These are phyloP conservation scores for Penicillium brasilianum DNA, from an alignment of 2,329 filamentous ascomycete species.

Conservation along the genomic window DNA sequence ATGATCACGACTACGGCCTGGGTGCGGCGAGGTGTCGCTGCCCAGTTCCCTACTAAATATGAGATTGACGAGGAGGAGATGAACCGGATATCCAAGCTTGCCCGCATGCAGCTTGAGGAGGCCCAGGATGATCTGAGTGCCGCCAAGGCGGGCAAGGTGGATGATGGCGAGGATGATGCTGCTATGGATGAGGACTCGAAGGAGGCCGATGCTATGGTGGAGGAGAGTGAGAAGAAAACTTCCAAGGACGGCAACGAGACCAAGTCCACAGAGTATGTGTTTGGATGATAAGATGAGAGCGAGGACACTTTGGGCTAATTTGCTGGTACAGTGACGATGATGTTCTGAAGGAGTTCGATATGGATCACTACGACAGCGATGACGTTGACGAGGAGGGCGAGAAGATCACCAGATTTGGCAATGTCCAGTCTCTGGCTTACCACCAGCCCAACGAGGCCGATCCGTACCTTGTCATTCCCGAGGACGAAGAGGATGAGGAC, in stretches of 20 bases:
- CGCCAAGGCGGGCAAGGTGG: conserved; percentile 60
- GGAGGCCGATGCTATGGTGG: conserved; percentile 33
- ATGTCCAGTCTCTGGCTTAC: conserved; percentile 90
- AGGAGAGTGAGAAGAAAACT: conserved; percentile 32
- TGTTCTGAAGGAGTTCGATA: conserved; percentile 92
- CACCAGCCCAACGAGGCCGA: conserved; percentile 94
- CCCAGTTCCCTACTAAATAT: conserved; percentile 76
- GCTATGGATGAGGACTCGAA: conserved; percentile 49
- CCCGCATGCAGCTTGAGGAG: conserved; percentile 83
- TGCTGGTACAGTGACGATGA: conserved; percentile 65
- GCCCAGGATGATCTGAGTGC: conserved; percentile 83
- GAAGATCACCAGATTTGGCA: conserved; percentile 90
- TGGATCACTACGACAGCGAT: conserved; percentile 94
- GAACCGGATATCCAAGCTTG: conserved; percentile 73
- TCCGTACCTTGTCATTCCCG: conserved; percentile 90
- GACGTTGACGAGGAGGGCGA: conserved; percentile 69
- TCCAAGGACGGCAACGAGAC: conserved; percentile 26
- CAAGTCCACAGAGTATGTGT: conserved; percentile 30
- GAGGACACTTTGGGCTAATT: conserved; percentile 18
- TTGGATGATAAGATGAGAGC: not conserved
- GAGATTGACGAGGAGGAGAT: conserved; percentile 77
- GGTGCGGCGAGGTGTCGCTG: conserved; percentile 77
- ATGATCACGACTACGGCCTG: conserved; percentile 80
- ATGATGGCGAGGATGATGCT: conserved; percentile 48
- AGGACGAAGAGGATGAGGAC: conserved; percentile 83